Evolutionary conservation across 1,284 basidiomycete genomes (phyloP).

Genomic region (Puccinia novopanici): DNA sequence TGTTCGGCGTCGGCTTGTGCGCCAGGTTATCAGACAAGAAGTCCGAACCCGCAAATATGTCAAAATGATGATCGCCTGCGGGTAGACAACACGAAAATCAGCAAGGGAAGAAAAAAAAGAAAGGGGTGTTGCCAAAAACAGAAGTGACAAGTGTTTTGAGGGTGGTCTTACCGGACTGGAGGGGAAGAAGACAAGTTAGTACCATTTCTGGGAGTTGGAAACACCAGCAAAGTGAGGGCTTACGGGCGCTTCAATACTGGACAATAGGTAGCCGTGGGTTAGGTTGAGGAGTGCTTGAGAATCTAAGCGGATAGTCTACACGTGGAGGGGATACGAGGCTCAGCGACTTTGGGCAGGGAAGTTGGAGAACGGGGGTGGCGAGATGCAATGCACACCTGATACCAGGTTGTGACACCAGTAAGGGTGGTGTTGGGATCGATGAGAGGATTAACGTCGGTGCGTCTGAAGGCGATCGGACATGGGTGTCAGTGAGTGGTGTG

Average conservation of each 20-base stretch:
- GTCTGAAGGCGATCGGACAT: neutral
- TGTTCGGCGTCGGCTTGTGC: neutral
- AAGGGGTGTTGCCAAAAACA: neutral
- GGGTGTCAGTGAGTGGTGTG: neutral
- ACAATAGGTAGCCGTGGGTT: slow-evolving; percentile 20
- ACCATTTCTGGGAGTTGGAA: neutral
- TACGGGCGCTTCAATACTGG: slow-evolving; percentile 30
- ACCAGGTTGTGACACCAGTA: slow-evolving; percentile 10
- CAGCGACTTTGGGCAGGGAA: neutral
- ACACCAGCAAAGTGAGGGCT: neutral
- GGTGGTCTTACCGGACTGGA: slow-evolving; percentile 15
- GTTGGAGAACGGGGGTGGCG: neutral
- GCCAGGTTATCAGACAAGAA: neutral
- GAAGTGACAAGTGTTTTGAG: no score
- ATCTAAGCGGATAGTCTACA: slow-evolving; percentile 13
- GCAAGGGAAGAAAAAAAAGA: neutral
- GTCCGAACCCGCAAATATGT: slow-evolving; percentile 23
- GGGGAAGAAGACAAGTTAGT: neutral
- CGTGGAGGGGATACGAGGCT: neutral
- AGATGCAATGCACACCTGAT: neutral
- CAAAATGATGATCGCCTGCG: slow-evolving; percentile 32
- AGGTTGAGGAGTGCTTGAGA: neutral
- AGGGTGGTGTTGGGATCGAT: slow-evolving; percentile 17
- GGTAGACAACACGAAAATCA: neutral
- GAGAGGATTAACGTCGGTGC: neutral